Base-by-base conservation (phyloP, 768 basidiomycete genomes). In the Lanmaoa pseudosensibilis region DNA sequence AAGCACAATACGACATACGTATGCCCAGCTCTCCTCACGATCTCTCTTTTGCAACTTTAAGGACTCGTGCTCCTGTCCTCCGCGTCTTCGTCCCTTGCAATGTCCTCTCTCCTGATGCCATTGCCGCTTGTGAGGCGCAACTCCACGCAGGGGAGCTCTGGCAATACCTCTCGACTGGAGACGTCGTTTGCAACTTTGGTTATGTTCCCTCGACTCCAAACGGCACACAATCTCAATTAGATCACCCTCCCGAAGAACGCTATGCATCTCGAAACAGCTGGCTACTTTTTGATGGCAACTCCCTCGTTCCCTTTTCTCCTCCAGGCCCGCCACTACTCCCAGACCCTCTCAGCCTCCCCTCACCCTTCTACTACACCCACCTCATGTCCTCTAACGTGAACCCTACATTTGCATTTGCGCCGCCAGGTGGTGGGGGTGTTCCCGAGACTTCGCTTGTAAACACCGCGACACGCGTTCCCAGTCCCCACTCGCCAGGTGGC, bases 101-200 rank as follows among this genome's bases (percentile, higher is more conserved):
- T 1, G 73, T 72, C 4, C 75, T 89, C 40, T 77, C 81, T 38
- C 57, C 63, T 0, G 63, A 63, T 21, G 78, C 78, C 45, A 73
- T 90, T 43, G 65, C 77, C 11, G 74, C 75, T 12, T 92, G 89
- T 66, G 86, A 90, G 64, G 78, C 83, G 33, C 88, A 91, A 66
- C 78, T 93, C 5, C 73, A 82, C n/a, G 76, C 79, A 1, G 78
- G 82, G 1, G 87, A 83, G 0, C 78, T 93, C 6, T 92, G 90
- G 89, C 72, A 78, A 7, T 81, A 90, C 64, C 77, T 93, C n/a
- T 89, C 86, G 2, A 79, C 79, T 0, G 91, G 91, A 1, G 91
- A 93, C 62, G 71, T 92, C 37, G 78, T 93, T 21, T 90, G 86
- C 66, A 93, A 93, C 69, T 78, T 93, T 45, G 91, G 91, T 7